These are phyloP conservation scores for Talaromyces trachyspermus DNA, from an alignment of 495 filamentous ascomycete species.

Conservation along the genomic window DNA sequence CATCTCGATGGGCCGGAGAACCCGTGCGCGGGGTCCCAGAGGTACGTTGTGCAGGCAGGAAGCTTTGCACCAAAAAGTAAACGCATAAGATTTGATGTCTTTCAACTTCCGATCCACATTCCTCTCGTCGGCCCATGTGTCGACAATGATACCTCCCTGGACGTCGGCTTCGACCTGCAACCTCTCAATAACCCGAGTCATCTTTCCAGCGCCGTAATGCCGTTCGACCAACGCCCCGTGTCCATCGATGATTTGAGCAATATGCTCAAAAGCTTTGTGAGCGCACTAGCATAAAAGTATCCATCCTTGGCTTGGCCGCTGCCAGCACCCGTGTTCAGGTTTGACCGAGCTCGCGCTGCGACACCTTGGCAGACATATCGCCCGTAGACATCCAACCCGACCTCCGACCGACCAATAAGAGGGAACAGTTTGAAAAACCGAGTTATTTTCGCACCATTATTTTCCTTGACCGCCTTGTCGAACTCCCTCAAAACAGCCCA, in stretches of 20 bases:
- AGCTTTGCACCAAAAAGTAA: conserved; percentile 91
- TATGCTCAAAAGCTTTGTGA: conserved; percentile 92
- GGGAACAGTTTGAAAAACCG: conserved; percentile 98
- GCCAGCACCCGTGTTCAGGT: conserved; percentile 57
- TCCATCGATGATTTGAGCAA: conserved; percentile 88
- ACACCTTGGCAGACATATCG: conserved; percentile 93
- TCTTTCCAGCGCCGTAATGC: conserved; percentile 85
- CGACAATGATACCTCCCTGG: conserved; percentile 93
- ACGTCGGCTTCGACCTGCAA: conserved; percentile 92
- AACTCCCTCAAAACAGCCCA: conserved; percentile 89
- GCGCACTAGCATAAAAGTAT: conserved; percentile 85
- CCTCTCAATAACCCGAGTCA: conserved; percentile 92
- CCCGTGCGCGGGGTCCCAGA: conserved; percentile 46
- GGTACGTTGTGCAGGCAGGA: conserved; percentile 60
- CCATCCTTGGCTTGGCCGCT: conserved; percentile 57
- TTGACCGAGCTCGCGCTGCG: conserved; percentile 69
- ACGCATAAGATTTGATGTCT: conserved; percentile 94
- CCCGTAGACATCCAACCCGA: conserved; percentile 89
- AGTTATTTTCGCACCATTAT: conserved; percentile 79
- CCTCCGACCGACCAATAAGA: conserved; percentile 81
- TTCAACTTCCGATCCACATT: conserved; percentile 76
- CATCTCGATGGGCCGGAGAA: conserved; percentile 57
- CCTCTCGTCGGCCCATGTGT: conserved; percentile 90
- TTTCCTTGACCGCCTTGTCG: conserved; percentile 79
- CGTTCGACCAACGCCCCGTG: conserved; percentile 85